Base-by-base conservation (phyloP, 257 asterid genomes). In the Coffea canephora region DNA sequence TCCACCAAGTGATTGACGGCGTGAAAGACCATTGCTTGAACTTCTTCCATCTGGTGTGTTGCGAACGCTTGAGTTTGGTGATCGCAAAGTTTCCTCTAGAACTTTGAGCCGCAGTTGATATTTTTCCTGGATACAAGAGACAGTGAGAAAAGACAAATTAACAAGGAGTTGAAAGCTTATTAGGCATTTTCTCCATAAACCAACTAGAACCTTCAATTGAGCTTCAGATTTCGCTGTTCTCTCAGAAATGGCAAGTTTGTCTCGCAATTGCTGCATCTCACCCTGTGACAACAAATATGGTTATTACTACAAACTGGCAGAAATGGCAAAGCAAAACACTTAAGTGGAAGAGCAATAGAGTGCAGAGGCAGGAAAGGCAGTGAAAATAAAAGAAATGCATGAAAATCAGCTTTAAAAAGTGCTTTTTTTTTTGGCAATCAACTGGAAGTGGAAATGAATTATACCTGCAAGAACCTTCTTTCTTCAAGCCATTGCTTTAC, bases 401-500 rank as follows among this genome's bases (percentile, higher is more conserved):
- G 27, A 27, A 59, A 69, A 68, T 39, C 43, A 31, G 18, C 72
- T 62, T 65, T 18, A 43, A 10, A 16, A 43, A 23, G 18, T 62
- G 66, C 5, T 75, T 19, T 62, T 31, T 31, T 31, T 31, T 39
- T 18, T 18, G 67, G 52, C 75, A 77, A 77, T 52, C 34, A 66
- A 75, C 75, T 31, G 48, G 68, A 76, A 64, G 21, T n/a, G 25
- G 16, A 62, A 13, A 66, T 64, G 34, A 39, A 72, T 45, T 61
- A 48, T 84, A 95, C 99, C 97, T 92, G 99, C 84, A 93, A 80
- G 84, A 89, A 89, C 84, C 96, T 93, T 87, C 99, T 90, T 84
- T 95, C 99, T 79, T 95, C 99, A 50, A 95, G 91, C 99, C 99
- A 95, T 82, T 95, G 99, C 83, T 93, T 95, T 50, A 95, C 97